Conservation (phyloP, 2,329 filamentous ascomycete genomes). For the Colletotrichum australisinense region DNA sequence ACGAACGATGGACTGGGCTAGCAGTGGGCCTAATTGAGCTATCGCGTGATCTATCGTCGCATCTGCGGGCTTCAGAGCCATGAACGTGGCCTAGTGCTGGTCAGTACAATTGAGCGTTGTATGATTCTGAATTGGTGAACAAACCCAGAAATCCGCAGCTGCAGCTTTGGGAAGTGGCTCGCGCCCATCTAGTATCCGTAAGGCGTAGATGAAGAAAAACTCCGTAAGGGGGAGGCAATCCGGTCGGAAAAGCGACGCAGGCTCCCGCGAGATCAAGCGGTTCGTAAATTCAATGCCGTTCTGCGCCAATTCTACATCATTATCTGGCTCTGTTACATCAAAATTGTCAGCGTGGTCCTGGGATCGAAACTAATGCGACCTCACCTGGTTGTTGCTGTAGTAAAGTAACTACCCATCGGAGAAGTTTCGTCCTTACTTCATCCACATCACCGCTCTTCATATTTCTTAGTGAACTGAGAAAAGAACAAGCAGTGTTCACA, state of each 20-base stretch:
- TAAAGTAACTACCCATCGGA: conserved; percentile 72
- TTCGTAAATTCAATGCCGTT: conserved; percentile 79
- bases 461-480: conserved; percentile 70
- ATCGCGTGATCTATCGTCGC: conserved; percentile 61
- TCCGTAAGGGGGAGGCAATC: conserved; percentile 69
- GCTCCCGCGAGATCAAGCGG: conserved; percentile 70
- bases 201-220: conserved; percentile 77
- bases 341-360: conserved; percentile 28
- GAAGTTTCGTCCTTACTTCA: conserved; percentile 61
- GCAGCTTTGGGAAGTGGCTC: conserved; percentile 82
- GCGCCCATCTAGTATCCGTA: conserved; percentile 75
- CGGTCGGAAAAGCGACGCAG: conserved; percentile 69
- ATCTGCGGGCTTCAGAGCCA: conserved; percentile 58
- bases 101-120: not conserved
- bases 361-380: conserved; percentile 30
- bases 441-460: conserved; percentile 56
- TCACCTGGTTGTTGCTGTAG: conserved; percentile 71
- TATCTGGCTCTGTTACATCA: conserved; percentile 59
- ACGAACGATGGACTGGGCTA: conserved; percentile 69
- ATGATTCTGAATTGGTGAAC: conserved; percentile 37
- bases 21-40: conserved; percentile 68
- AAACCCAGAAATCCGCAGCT: conserved; percentile 81
- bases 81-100: conserved; percentile 62
- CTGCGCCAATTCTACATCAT: conserved; percentile 79
- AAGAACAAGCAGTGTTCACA: conserved; percentile 77